A percentile compares a stretch with the other conserved stretches of the same genome.
phyloP scores from a whole-genome alignment of 2,329 filamentous ascomycete species.

The Alternaria rosae region DNA sequence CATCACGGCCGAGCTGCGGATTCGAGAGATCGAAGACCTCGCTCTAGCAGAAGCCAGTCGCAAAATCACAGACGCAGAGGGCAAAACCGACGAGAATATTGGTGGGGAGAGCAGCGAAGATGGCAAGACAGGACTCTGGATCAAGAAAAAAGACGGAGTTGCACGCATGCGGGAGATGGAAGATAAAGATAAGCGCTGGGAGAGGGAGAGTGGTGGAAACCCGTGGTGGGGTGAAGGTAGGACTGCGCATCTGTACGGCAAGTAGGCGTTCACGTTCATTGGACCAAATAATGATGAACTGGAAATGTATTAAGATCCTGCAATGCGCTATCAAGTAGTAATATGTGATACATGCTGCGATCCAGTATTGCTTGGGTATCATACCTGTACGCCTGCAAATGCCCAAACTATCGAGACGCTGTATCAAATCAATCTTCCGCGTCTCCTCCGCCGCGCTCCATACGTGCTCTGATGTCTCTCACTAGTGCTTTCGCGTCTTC shows the following conservation, averaged over 20 bases:
- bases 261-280: neutral
- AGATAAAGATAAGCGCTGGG: neutral
- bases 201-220: neutral
- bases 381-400: conserved; percentile 19
- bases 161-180: neutral
- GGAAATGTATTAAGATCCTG: neutral
- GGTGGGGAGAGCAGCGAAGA: no score
- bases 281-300: neutral
- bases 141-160: neutral
- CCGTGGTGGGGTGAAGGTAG: conserved; percentile 1
- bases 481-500: conserved; percentile 96
- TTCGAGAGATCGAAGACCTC: neutral
- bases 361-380: conserved; percentile 15
- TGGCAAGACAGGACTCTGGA: neutral
- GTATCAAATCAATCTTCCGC: conserved; percentile 6
- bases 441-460: conserved; percentile 59
- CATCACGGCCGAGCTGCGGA: neutral
- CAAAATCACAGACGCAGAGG: neutral
- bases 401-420: neutral
- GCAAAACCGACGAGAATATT: no score
- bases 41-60: neutral
- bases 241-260: neutral
- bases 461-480: conserved; percentile 80
- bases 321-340: conserved; percentile 1
- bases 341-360: neutral